Base-by-base conservation (phyloP, 2,329 filamentous ascomycete genomes). In the Nannizzia gypsea region DNA sequence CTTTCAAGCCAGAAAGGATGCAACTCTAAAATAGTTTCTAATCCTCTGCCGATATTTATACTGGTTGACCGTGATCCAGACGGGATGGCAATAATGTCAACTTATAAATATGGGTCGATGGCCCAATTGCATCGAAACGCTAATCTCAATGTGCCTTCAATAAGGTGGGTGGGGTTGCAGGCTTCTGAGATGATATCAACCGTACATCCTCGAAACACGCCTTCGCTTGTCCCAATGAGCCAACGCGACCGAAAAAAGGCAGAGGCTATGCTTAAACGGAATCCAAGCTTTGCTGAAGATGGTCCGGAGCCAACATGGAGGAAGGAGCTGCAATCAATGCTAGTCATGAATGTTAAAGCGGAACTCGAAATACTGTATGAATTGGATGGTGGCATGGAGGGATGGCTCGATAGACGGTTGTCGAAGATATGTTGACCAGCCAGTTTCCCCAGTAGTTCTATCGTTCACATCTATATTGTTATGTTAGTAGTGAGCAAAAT, bases 41-140 rank as follows among this genome's bases (percentile, higher is more conserved):
- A 6, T 20, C 22, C 60, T 34, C 58, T 65, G 3, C 64, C 71
- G 6, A 77, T 83, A 57, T 80, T 78, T 62, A 79, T 76, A 1
- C 73, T 86, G 1, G 77, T 83, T 22, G 83, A 86, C 63, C 77
- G 77, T 56, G 83, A 86, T 65, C 83, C 83, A 0, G 82, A 86
- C 65, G 83, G 83, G 1, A 75, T 86, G 61, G 77, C 77, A 9
- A 86, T 86, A 57, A 73, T 84, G 68, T 81, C 80, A 13, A 84
- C 79, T 6, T 86, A 85, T 74, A 83, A 82, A 64, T 76, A 84
- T 65, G 82, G 83, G 24, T 85, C 83, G 1, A 72, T 74, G 59
- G 76, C 77, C 6, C 76, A 83, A 28, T 73, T 78, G 4, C 80
- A 83, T 63, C 81, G 85, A 64, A 79, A 77, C 60, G 69, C 70